A percentile compares a stretch with the other conserved stretches of the same genome.
These are phyloP conservation scores for Phylloporus arenicola DNA, from an alignment of 768 basidiomycete genomes.

Conservation along the genomic window DNA sequence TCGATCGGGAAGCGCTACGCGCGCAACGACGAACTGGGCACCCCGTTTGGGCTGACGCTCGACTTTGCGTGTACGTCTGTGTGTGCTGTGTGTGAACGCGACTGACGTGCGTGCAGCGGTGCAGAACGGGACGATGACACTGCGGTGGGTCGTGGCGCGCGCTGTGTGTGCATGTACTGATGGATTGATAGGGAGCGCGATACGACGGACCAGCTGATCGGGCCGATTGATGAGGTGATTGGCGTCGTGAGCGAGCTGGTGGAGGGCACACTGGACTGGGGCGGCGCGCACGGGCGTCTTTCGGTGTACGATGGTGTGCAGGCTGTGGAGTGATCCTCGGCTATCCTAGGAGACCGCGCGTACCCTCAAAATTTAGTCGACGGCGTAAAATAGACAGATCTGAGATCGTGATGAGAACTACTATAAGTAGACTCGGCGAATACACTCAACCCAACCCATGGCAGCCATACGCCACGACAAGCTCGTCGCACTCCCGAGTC, in stretches of 20 bases:
- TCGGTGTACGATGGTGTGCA: conserved; percentile 87
- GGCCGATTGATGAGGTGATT: conserved; percentile 84
- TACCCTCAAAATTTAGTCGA: conserved; percentile 31
- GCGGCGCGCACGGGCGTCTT: conserved; percentile 62
- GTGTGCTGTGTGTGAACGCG: not conserved
- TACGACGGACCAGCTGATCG: conserved; percentile 90
- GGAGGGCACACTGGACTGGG: conserved; percentile 71
- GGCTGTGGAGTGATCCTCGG: conserved; percentile 49
- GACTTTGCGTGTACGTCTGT: conserved; percentile 75
- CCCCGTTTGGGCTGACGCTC: conserved; percentile 92
- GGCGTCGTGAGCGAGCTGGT: conserved; percentile 73
- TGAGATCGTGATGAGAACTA: conserved; percentile 25
- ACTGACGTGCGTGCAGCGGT: conserved; percentile 42
- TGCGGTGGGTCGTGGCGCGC: conserved; percentile 54
- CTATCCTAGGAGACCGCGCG: conserved; percentile 32
- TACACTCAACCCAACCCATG: conserved; percentile 20
- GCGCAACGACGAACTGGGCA: conserved; percentile 96
- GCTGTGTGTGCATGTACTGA: conserved; percentile 2
- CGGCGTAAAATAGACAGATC: conserved; percentile 16
- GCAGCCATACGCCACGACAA: conserved; percentile 37
- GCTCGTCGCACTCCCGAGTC: conserved; percentile 68
- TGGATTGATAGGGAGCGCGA: conserved; percentile 71
- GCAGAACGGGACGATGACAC: conserved; percentile 89
- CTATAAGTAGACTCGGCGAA: not conserved
- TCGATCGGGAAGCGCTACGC: conserved; percentile 97